A percentile compares a stretch with the other conserved stretches of the same genome.
Conservation (phyloP, 2,329 filamentous ascomycete species). For the Arthrobotrys entomopaga region DNA sequence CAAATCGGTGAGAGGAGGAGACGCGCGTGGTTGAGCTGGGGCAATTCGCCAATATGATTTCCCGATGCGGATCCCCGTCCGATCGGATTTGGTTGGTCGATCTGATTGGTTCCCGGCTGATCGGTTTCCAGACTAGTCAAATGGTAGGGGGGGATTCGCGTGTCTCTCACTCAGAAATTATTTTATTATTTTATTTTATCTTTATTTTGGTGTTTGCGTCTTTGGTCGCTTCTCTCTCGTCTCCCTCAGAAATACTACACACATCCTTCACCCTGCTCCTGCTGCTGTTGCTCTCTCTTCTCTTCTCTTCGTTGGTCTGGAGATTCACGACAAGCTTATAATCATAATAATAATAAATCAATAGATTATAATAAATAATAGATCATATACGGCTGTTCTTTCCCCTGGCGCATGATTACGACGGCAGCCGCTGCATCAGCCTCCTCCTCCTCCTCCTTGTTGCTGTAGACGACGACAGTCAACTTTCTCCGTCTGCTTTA, state of each 20-base stretch:
- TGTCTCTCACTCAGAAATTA: constrained; percentile 20
- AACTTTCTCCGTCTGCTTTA: no score
- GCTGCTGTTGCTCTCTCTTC: background rate
- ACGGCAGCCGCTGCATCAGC: no score
- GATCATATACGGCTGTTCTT: no score
- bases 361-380: no score
- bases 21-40: background rate
- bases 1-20: no score
- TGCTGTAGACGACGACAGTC: no score
- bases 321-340: no score
- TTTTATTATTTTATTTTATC: constrained; percentile 42
- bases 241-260: background rate
- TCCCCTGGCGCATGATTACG: no score
- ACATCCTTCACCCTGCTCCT: constrained; percentile 7
- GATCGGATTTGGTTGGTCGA: constrained; percentile 5
- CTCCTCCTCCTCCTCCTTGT: no score
- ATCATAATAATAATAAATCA: no score
- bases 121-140: background rate
- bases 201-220: constrained; percentile 20
- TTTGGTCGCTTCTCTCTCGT: constrained; percentile 10
- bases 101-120: background rate
- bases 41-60: constrained; percentile 9
- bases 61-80: constrained; percentile 7
- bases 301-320: no score
- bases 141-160: constrained; percentile 33